These are phyloP conservation scores for Cladosporium cucumerinum DNA, from an alignment of 2,329 filamentous ascomycete species.

Conservation along the genomic window DNA sequence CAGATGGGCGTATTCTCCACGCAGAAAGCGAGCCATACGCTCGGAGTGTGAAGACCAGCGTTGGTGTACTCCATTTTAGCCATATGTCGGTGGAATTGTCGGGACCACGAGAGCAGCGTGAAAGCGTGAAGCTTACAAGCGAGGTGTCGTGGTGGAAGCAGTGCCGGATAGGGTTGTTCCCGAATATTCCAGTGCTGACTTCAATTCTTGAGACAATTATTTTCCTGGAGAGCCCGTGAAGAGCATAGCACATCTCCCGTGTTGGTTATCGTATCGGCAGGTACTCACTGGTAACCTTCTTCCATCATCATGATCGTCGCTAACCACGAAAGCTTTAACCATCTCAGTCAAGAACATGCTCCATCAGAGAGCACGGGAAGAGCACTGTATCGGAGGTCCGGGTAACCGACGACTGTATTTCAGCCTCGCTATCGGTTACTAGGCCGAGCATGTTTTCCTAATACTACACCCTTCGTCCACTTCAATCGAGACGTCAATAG, in stretches of 20 bases:
- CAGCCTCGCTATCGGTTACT: slow-evolving; percentile 4
- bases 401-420: not conserved
- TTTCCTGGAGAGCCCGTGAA: not conserved
- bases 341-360: not conserved
- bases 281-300: not conserved
- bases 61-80: not conserved
- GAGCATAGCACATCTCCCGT: not conserved
- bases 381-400: not conserved
- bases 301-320: not conserved
- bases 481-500: not conserved
- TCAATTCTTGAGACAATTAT: not conserved
- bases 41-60: not conserved
- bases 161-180: not conserved
- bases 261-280: not conserved
- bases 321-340: not conserved
- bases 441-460: not conserved
- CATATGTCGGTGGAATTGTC: slow-evolving; percentile 1
- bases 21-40: not conserved
- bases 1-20: not conserved
- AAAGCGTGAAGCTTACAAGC: slow-evolving; percentile 7
- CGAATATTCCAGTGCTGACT: slow-evolving; percentile 2
- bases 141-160: not conserved
- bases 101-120: slow-evolving; percentile 2
- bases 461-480: not conserved
- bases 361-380: not conserved